These are phyloP conservation scores for Exserohilum turcica DNA, from an alignment of 2,329 filamentous ascomycete genomes.

Conservation along the genomic window DNA sequence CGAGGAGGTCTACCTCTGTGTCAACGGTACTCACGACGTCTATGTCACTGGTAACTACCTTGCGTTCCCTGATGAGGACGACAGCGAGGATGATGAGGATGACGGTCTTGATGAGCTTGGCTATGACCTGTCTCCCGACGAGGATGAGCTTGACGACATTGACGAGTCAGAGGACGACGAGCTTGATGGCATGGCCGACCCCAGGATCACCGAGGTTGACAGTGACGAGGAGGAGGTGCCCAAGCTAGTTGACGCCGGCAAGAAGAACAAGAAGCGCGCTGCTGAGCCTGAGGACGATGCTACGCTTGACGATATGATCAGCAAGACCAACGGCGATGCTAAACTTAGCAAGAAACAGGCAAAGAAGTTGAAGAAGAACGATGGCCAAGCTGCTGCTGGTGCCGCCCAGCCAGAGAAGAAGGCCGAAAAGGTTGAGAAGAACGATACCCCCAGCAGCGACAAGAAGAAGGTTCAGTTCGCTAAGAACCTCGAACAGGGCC, in stretches of 20 bases:
- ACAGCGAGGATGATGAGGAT: constrained; percentile 65
- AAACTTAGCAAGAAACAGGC: constrained; percentile 95
- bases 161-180: constrained; percentile 56
- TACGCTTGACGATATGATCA: constrained; percentile 80
- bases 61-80: constrained; percentile 65
- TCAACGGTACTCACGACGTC: constrained; percentile 85
- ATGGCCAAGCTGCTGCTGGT: constrained; percentile 74
- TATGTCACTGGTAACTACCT: constrained; percentile 97
- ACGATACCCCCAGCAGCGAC: constrained; percentile 53
- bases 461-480: constrained; percentile 98
- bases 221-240: constrained; percentile 74
- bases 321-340: constrained; percentile 71
- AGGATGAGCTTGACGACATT: constrained; percentile 71
- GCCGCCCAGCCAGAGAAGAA: constrained; percentile 58
- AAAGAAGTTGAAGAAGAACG: constrained; percentile 99
- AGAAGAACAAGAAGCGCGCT: constrained; percentile 85
- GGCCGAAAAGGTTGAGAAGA: constrained; percentile 58
- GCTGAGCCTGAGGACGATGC: constrained; percentile 69
- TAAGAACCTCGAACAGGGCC: constrained; percentile 97
- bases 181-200: constrained; percentile 69
- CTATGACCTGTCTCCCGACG: constrained; percentile 80
- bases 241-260: constrained; percentile 54
- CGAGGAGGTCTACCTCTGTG: constrained; percentile 91
- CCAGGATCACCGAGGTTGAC: constrained; percentile 82
- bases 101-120: constrained; percentile 67